Conservation (phyloP, 768 basidiomycete species). For the Boletellus sp. region DNA sequence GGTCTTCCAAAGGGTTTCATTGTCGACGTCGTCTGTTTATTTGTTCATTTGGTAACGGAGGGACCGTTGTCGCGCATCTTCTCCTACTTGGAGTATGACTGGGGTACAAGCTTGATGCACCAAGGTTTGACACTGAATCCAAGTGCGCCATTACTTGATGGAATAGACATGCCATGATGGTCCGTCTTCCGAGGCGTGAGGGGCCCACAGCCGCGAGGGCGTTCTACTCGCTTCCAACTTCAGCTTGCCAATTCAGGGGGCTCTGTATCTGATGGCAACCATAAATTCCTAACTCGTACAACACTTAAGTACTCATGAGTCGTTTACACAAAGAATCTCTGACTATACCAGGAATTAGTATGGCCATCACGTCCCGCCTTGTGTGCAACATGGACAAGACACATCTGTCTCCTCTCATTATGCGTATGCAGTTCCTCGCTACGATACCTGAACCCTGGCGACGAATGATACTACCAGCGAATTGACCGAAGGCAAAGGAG, state of each 20-base stretch:
- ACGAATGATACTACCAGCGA: too few species aligned
- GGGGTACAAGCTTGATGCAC: slow-evolving; percentile 24
- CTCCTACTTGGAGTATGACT: slow-evolving; percentile 32
- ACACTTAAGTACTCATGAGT: too few species aligned
- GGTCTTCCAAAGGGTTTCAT: too few species aligned
- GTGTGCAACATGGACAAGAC: too few species aligned
- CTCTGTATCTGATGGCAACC: slow-evolving; percentile 41
- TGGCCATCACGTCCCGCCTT: too few species aligned
- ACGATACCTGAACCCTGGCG: too few species aligned
- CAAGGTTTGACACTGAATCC: slow-evolving; percentile 43
- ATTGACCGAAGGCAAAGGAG: too few species aligned
- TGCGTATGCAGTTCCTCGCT: too few species aligned
- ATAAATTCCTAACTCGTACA: slow-evolving; percentile 49
- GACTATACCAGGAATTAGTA: too few species aligned
- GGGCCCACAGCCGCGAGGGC: slow-evolving; percentile 25
- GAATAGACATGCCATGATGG: background rate
- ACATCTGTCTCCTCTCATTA: too few species aligned
- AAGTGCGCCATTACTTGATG: slow-evolving; percentile 24
- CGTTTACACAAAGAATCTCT: too few species aligned
- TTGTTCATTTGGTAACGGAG: slow-evolving; percentile 31
- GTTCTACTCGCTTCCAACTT: slow-evolving; percentile 37
- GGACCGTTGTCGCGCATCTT: slow-evolving; percentile 36
- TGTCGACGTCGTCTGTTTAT: too few species aligned
- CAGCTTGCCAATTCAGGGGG: slow-evolving; percentile 34
- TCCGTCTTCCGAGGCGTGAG: slow-evolving; percentile 28